phyloP scores from a whole-genome alignment of 352 stramenopile genomes.

The Lagenidium sp. region DNA sequence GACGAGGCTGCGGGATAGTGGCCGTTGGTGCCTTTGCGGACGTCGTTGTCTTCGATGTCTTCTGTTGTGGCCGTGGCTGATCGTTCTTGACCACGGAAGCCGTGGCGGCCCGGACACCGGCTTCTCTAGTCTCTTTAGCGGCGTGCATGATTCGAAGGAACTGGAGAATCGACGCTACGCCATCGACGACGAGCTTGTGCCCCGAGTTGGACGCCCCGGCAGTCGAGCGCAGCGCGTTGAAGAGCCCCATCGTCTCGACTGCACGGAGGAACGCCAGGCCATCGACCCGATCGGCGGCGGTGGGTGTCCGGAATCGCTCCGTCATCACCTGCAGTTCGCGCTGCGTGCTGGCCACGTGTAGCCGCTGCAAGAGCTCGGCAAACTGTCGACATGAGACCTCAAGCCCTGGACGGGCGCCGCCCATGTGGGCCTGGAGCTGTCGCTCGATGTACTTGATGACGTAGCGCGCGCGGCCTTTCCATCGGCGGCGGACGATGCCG shows the following conservation, averaged over 20 bases:
- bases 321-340: slow-evolving; percentile 8
- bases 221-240: slow-evolving; percentile 2
- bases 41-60: not conserved
- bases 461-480: slow-evolving; percentile 36
- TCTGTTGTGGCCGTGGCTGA: too few species aligned
- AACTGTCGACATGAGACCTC: slow-evolving; percentile 1
- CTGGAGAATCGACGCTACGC: slow-evolving; percentile 30
- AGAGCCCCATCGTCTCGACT: slow-evolving; percentile 11
- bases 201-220: slow-evolving; percentile 8
- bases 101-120: not conserved
- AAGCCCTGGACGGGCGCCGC: not conserved
- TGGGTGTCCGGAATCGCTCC: slow-evolving; percentile 1
- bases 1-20: not conserved
- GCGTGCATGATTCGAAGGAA: slow-evolving; percentile 35
- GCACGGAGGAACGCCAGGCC: slow-evolving; percentile 6
- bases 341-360: slow-evolving; percentile 7
- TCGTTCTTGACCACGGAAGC: not conserved
- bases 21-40: not conserved
- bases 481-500: slow-evolving; percentile 9
- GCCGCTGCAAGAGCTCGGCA: slow-evolving; percentile 6
- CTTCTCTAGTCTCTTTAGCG: slow-evolving; percentile 8
- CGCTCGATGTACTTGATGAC: slow-evolving; percentile 33
- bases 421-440: slow-evolving; percentile 19
- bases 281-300: not conserved
- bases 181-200: slow-evolving; percentile 20